Percentiles rank a stretch among this genome's conserved stretches.
Conservation (phyloP, 352 stramenopile genomes). For the Pythium periplocum region DNA sequence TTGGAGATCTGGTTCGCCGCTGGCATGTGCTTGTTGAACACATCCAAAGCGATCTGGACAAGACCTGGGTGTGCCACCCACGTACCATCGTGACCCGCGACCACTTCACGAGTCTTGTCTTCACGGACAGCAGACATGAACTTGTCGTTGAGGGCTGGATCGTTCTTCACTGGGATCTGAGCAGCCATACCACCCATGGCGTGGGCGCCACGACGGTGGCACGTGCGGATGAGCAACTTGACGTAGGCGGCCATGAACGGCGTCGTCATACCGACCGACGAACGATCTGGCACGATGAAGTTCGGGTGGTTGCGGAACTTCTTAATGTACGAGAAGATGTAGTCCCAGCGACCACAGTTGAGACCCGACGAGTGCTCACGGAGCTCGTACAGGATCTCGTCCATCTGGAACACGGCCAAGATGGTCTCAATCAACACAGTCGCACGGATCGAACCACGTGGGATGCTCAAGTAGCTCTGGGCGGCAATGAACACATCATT, state of each 20-base stretch:
- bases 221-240: constrained; percentile 92
- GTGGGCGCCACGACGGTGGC: constrained; percentile 93
- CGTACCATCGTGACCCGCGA: constrained; percentile 93
- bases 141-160: constrained; percentile 83
- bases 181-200: constrained; percentile 97
- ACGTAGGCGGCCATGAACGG: constrained; percentile 95
- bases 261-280: constrained; percentile 91
- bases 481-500: constrained; percentile 95
- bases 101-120: constrained; percentile 90
- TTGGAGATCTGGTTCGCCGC: constrained; percentile 89
- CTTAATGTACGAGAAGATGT: constrained; percentile 98
- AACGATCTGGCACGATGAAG: constrained; percentile 91
- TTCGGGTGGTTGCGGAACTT: constrained; percentile 89
- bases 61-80: constrained; percentile 96
- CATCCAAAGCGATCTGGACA: constrained; percentile 88
- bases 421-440: constrained; percentile 97
- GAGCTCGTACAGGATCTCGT: constrained; percentile 95
- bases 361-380: constrained; percentile 94
- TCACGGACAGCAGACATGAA: constrained; percentile 87
- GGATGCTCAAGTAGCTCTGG: constrained; percentile 89
- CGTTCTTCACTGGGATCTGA: constrained; percentile 94
- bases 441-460: constrained; percentile 87
- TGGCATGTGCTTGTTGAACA: constrained; percentile 94
- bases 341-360: constrained; percentile 97
- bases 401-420: constrained; percentile 96